A percentile compares a stretch with the other conserved stretches of the same genome.
Conservation (phyloP, 2,329 filamentous ascomycete genomes). For the Aspergillus intermedius region DNA sequence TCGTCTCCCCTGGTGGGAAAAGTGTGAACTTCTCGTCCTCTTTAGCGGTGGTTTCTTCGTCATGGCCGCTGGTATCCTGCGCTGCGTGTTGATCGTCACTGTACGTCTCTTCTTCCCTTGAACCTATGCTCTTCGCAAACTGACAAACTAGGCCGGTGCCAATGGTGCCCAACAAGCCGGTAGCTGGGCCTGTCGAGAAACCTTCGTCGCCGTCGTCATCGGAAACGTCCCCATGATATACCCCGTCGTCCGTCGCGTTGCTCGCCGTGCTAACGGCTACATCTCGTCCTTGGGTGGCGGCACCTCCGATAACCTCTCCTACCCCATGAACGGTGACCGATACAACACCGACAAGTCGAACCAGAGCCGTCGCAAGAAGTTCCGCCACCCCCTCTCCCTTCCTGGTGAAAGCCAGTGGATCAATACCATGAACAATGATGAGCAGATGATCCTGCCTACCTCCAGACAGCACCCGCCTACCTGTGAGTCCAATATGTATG, state of each 20-base stretch:
- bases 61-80: constrained; percentile 49
- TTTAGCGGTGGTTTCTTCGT: constrained; percentile 53
- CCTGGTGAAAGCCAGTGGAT: constrained; percentile 24
- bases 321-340: constrained; percentile 16
- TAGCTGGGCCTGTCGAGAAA: constrained; percentile 41
- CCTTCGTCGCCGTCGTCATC: constrained; percentile 41
- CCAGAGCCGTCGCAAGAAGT: constrained; percentile 18
- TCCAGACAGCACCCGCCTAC: constrained; percentile 19
- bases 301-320: constrained; percentile 15
- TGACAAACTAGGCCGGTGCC: constrained; percentile 21
- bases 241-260: constrained; percentile 24
- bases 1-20: constrained; percentile 44
- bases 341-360: constrained; percentile 6
- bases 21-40: constrained; percentile 47
- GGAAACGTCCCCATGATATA: constrained; percentile 41
- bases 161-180: constrained; percentile 37
- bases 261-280: constrained; percentile 21
- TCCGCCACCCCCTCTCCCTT: constrained; percentile 26
- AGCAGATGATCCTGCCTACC: constrained; percentile 20
- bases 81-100: constrained; percentile 47
- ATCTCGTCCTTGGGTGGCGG: constrained; percentile 15
- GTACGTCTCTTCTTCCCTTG: constrained; percentile 13
- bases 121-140: background rate
- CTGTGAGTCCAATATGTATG: constrained; percentile 12
- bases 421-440: constrained; percentile 23